Base-by-base conservation (phyloP, 768 basidiomycete genomes). In the Xerocomellus dryophilus region DNA sequence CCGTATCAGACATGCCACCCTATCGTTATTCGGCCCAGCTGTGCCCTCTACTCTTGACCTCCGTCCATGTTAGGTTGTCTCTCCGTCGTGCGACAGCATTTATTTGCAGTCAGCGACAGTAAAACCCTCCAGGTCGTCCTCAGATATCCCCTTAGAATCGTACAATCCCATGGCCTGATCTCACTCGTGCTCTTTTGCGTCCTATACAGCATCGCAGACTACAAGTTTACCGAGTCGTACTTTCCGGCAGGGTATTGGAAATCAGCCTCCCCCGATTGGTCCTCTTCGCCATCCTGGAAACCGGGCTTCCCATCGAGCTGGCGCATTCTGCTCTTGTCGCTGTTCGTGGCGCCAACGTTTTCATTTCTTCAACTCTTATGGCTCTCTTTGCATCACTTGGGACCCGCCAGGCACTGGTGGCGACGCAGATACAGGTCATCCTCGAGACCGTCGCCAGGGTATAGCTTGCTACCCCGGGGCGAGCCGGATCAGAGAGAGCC, bases 251-350 rank as follows among this genome's bases (percentile, higher is more conserved):
- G n/a, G 0, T 11, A 7, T 3, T 23, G 3, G 2, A 5, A 23
- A 23, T 23, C 5, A 3, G 23, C 23, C 23, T 5, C 23, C 23
- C 2, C 23, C 23, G 5, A 23, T 23, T 23, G 23, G 23, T 23
- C 23, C 23, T 23, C n/a, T n/a, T n/a, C n/a, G n/a, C n/a, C 23
- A 23, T 23, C 5, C 23, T 65, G 65, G 65, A 51, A 44, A 34
- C 56, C 58, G 0, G 58, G 49, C 0, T 65, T 66, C 42, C 64
- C 63, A 1, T 17, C 35, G 5, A 66, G 53, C 35, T 65, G 63
- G 63, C 64, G 54, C 32, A 1, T 64, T 0, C 2, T 61, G 1
- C 39, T 64, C 46, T 10, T 64, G 27, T 53, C 42, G 2, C 27
- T 66, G 32, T 61, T 51, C 14, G 47, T 52, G 2, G 43, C 61